Evolutionary conservation across 2,329 filamentous ascomycete genomes (phyloP), one percentile per base, ranked within the genome.

Genomic region (Aspergillus hortae): DNA sequence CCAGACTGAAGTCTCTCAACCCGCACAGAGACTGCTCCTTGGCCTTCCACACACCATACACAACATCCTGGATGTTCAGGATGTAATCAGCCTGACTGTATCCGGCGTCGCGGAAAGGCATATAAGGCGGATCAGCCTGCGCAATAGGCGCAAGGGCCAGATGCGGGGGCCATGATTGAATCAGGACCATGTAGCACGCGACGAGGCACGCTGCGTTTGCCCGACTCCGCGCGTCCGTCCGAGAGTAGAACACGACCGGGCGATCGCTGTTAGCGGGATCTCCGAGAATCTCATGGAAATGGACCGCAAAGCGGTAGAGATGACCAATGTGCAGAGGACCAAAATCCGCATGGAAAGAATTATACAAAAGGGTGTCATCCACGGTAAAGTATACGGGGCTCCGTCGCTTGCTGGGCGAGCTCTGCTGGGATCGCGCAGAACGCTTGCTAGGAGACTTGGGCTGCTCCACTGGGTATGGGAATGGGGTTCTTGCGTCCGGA

Each of bases 71-170:
- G 41, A 99, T 90, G 53, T 88, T 96, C 63, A 99, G 84, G 49
- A 90, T 88, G 68, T 96, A 99, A 73, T 99, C 94, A 55, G 94
- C 94, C 74, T 97, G 92, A 73, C 92, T 96, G 79, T 99, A 99
- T 49, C 94, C 94, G 53, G 94, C 94, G 71, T 99, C 94, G 57
- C 94, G 86, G 81, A 99, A 99, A 10, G 94, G 94, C 94, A 99
- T 99, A 78, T 96, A 83, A 21, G 94, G 94, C 42, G 94, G 94
- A 67, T 99, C 94, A 65, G 95, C 88, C 75, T 99, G 94, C 6
- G 94, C 90, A 67, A 99, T 95, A 12, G 94, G 94, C 11, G 92
- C 92, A 40, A 99, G 82, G 32, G 94, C 94, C 63, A 97, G 79
- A 77, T 99, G 94, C 48, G 94, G 94, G 44, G 94, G 90, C 94